Conservation (phyloP, 2,329 filamentous ascomycete genomes). For the Diaporthe sp. region DNA sequence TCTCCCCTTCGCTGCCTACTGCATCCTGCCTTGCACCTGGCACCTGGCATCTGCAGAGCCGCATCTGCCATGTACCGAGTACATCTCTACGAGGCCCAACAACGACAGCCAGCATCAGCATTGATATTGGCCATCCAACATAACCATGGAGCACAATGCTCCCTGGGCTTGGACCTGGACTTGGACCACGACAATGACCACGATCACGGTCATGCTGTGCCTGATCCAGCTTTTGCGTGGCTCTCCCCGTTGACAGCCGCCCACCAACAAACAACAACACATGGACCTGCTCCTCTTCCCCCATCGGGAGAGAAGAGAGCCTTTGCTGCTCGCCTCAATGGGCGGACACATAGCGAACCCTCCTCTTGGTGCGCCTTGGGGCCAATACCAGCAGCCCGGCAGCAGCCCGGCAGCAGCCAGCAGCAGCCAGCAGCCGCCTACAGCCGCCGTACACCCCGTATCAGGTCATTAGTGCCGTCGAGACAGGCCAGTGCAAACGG, state of each 20-base stretch:
- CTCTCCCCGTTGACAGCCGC: neutral
- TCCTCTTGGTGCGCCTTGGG: neutral
- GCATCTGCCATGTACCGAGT: slow-evolving; percentile 34
- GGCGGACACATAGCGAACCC: too few relatives aligned
- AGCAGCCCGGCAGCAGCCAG: neutral
- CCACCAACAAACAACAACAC: neutral
- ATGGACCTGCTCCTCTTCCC: neutral
- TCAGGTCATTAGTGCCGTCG: neutral
- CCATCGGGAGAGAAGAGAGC: neutral
- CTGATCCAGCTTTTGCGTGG: neutral
- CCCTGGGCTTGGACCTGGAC: neutral
- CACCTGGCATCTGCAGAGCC: slow-evolving; percentile 23
- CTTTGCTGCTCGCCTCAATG: neutral
- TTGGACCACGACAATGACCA: neutral
- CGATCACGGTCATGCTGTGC: neutral
- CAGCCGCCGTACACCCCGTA: neutral
- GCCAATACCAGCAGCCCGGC: neutral
- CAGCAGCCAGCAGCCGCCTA: slow-evolving; percentile 13
- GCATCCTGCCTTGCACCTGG: neutral
- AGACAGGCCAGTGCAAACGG: slow-evolving; percentile 10
- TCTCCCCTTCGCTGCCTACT: neutral
- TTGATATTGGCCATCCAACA: neutral
- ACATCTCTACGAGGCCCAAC: slow-evolving; percentile 10
- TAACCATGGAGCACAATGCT: neutral
- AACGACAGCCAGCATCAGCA: neutral